Base-by-base conservation (phyloP, 345 rosid species). In the Euphorbia tirucalli region DNA sequence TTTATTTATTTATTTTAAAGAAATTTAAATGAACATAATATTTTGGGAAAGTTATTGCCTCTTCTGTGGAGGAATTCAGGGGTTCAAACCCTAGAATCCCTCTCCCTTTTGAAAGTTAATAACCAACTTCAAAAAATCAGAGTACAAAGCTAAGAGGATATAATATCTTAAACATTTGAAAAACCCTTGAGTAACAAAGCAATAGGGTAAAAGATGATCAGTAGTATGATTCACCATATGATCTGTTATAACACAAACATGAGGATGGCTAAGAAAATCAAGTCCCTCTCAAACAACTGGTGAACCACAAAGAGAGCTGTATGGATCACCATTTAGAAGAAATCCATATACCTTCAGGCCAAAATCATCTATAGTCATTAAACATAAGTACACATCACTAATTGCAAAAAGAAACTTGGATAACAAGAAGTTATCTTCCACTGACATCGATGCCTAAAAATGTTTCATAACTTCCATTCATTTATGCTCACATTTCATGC, bases 401-500 rank as follows among this genome's bases (percentile, higher is more conserved):
- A 48, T 18, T 18, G 3, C n/a, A 2, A 48, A 48, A 18, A 48
- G n/a, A 14, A 48, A 14, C 18, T 48, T 48, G n/a, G n/a, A 48
- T 19, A n/a, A 52, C 24, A 52, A 50, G n/a, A 52, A 52, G 61
- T 54, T 22, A 5, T 22, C 14, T 44, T 27, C 7, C 32, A 24
- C 28, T 58, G 52, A 57, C 13, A 5, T 2, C 21, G 18, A 18
- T 44, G 31, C 21, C 57, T 46, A 18, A 28, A 58, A 44, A 24
- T 10, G 58, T 68, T 22, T 30, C 62, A 44, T 32, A n/a, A n/a
- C n/a, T n/a, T n/a, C n/a, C n/a, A n/a, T n/a, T n/a, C n/a, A 27
- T 27, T 65, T 67, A 69, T 18, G 32, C 11, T 37, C 7, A 16
- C 35, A 71, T 65, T 27, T 55, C 39, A 69, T 37, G 48, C 52